These are phyloP conservation scores for Eucalyptus decipiens DNA, from an alignment of 345 rosid genomes.

Conservation along the genomic window DNA sequence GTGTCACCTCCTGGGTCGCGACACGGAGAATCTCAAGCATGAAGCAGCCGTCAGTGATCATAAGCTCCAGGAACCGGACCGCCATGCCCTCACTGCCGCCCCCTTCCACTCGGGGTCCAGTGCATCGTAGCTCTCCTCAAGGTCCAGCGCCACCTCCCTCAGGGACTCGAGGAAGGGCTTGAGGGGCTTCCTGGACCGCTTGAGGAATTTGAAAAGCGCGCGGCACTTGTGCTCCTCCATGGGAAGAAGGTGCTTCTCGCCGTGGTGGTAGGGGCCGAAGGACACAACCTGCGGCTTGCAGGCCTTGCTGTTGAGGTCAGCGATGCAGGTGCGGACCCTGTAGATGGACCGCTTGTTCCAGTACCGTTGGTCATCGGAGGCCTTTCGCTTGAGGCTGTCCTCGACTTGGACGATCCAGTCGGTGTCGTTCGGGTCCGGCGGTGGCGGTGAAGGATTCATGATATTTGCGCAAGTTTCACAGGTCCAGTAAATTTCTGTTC, in stretches of 20 bases:
- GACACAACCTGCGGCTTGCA: constrained; percentile 2
- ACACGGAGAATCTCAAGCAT: neutral
- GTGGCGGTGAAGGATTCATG: neutral
- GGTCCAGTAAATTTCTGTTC: neutral
- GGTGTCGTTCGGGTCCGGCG: neutral
- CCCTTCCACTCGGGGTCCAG: neutral
- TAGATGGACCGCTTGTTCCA: constrained; percentile 31
- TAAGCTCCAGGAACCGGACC: neutral
- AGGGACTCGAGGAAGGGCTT: constrained; percentile 2
- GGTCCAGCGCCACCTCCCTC: neutral
- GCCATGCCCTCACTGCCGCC: neutral
- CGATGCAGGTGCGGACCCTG: constrained; percentile 13
- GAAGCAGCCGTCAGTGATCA: neutral
- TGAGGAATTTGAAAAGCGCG: constrained; percentile 4
- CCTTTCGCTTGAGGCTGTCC: neutral
- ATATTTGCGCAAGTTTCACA: neutral
- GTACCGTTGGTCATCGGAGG: neutral
- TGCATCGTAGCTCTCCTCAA: neutral
- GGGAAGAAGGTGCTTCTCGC: neutral
- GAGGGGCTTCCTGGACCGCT: constrained; percentile 5
- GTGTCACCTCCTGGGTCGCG: neutral
- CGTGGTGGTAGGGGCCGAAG: neutral
- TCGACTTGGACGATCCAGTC: neutral
- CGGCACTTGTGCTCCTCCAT: constrained; percentile 21
- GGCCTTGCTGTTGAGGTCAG: constrained; percentile 11